Evolutionary conservation across 2,329 filamentous ascomycete species (phyloP), one percentile per base, ranked within the genome.

Genomic region (Calonectria pseudoturangicola): DNA sequence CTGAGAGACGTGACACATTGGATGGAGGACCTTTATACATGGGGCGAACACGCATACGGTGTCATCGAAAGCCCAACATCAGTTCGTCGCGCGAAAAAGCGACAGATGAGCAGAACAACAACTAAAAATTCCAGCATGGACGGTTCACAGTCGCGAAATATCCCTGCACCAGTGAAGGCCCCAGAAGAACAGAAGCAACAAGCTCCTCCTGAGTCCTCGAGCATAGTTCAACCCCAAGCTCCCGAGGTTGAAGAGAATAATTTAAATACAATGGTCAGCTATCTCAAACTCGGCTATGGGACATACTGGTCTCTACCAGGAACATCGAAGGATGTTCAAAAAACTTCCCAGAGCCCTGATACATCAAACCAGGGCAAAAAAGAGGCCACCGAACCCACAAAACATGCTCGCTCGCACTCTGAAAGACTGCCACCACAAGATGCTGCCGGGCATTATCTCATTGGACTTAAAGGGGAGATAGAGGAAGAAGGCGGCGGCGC

Each of bases 1-100:
- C 80, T 98, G 56, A 88, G 92, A 60, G 92, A 93, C 78, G 82
- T 98, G 30, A 93, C 93, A 1, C 90, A 93, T 68, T 98, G 96
- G 96, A 93, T 97, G 88, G 94, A 97, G 82, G 93, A 94, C 79
- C 88, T 98, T 2, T 98, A 97, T 83, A 92, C 89, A 36, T 95
- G 95, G 87, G 96, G 96, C 2, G 92, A 94, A 66, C 89, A 94
- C 79, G 92, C 96, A 2, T 98, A 98, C 81, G 96, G 96, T 4
- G 90, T 98, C 8, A 90, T 91, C 66, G 93, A 97, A 43, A 95
- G 95, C 76, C 94, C 95, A 16, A 90, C 89, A 2, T 93, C 94
- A 1, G 88, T 89, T 72, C 89, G 93, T 39, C 87, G 88, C 60
- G 83, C 85, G 75, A 89, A 82, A 79, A 82, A 76, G 28, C 83